Conservation (phyloP, 306 rosid species). For the Morella rubra region DNA sequence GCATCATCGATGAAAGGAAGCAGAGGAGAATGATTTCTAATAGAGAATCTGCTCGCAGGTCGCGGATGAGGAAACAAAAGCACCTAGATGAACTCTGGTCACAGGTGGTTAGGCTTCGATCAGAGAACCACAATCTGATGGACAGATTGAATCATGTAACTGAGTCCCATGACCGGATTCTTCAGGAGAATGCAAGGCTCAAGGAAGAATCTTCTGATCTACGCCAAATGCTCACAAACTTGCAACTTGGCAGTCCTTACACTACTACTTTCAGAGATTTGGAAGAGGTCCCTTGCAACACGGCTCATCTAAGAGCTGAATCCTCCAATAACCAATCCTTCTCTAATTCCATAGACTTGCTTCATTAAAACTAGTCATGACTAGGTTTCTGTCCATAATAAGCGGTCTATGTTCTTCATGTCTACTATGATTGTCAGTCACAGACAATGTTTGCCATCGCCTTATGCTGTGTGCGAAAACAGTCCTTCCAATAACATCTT, state of each 20-base stretch:
- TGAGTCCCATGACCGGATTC: constrained; percentile 50
- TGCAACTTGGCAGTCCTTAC: constrained; percentile 46
- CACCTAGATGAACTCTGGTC: constrained; percentile 84
- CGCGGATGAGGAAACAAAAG: constrained; percentile 85
- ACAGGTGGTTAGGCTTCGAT: constrained; percentile 66
- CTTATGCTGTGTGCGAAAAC: constrained; percentile 32
- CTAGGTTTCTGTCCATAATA: constrained; percentile 25
- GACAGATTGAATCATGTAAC: constrained; percentile 55
- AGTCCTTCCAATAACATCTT: constrained; percentile 38
- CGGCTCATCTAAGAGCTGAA: constrained; percentile 49
- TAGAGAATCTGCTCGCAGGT: constrained; percentile 80
- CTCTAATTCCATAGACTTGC: constrained; percentile 36
- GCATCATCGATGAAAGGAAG: constrained; percentile 66
- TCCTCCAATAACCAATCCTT: constrained; percentile 46
- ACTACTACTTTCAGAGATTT: constrained; percentile 42
- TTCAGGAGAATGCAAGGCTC: constrained; percentile 63
- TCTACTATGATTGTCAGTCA: constrained; percentile 29
- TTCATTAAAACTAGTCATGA: constrained; percentile 39
- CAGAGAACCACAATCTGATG: constrained; percentile 59
- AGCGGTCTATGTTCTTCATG: constrained; percentile 22
- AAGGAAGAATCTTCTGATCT: constrained; percentile 64
- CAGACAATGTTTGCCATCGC: constrained; percentile 16
- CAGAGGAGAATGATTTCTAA: constrained; percentile 82
- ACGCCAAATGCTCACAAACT: constrained; percentile 54
- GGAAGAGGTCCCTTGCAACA: constrained; percentile 49